Evolutionary conservation across 768 basidiomycete genomes (phyloP).

Genomic region (Boletus bicolor): DNA sequence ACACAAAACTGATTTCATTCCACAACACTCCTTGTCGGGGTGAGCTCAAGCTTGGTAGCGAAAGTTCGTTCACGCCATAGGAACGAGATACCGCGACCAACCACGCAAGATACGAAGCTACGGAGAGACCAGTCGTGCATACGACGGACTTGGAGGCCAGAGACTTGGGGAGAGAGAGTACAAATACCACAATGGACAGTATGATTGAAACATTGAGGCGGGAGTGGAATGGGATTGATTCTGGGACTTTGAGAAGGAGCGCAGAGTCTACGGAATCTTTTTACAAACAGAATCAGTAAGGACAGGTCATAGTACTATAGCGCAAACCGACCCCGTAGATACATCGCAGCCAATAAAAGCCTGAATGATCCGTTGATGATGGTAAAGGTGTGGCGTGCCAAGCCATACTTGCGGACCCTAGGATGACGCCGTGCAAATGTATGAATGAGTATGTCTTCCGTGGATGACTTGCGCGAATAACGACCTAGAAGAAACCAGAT

Average conservation of each 20-base stretch:
- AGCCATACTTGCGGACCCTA: conserved; percentile 44
- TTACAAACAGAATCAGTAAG: conserved; percentile 9
- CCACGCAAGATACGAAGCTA: conserved; percentile 62
- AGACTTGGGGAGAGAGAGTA: conserved; percentile 53
- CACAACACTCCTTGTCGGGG: conserved; percentile 49
- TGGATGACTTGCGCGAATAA: conserved; percentile 60
- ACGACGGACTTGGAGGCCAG: conserved; percentile 52
- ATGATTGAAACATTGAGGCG: conserved; percentile 40
- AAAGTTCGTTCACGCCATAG: conserved; percentile 45
- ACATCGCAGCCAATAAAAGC: conserved; percentile 55
- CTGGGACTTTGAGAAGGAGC: conserved; percentile 45
- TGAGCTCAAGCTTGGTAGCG: conserved; percentile 33
- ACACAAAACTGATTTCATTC: conserved; percentile 59
- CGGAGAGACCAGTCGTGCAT: conserved; percentile 57
- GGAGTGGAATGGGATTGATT: conserved; percentile 32
- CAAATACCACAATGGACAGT: conserved; percentile 43
- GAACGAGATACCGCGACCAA: conserved; percentile 51
- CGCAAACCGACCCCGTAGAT: conserved; percentile 57
- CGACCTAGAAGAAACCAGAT: conserved; percentile 77
- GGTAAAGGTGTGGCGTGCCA: conserved; percentile 46
- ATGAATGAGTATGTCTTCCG: conserved; percentile 64
- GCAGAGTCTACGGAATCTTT: conserved; percentile 55
- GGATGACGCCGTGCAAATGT: conserved; percentile 54
- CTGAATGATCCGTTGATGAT: conserved; percentile 43
- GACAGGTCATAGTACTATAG: background rate